Evolutionary conservation across 352 stramenopile species (phyloP).

Genomic region (Phytopythium montanum): DNA sequence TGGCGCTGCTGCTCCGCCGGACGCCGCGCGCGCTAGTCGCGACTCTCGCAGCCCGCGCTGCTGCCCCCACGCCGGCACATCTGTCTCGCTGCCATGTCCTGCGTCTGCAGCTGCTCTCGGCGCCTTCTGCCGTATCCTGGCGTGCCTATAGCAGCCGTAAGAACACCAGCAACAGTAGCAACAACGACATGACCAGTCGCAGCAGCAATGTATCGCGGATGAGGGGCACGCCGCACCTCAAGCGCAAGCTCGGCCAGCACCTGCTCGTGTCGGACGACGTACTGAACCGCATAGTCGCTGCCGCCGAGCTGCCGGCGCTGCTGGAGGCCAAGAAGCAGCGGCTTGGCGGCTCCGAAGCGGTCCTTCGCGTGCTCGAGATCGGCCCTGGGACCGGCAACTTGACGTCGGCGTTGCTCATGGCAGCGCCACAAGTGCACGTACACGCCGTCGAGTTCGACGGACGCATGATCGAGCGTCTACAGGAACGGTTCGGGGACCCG

Average conservation of each 20-base stretch:
- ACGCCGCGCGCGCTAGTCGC: background rate
- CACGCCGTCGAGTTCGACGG: slow-evolving; percentile 73
- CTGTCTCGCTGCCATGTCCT: background rate
- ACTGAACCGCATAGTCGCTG: slow-evolving; percentile 59
- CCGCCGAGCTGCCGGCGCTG: slow-evolving; percentile 39
- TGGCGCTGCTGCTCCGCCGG: background rate
- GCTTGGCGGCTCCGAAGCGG: background rate
- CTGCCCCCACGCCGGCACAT: background rate
- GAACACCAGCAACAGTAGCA: background rate
- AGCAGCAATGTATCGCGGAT: slow-evolving; percentile 38
- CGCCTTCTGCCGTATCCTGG: background rate
- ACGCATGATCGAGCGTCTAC: slow-evolving; percentile 69
- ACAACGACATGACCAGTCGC: too few relatives aligned
- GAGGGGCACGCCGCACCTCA: slow-evolving; percentile 60
- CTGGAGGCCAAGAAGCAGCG: slow-evolving; percentile 15
- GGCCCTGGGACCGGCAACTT: slow-evolving; percentile 84
- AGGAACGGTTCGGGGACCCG: slow-evolving; percentile 46
- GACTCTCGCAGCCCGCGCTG: background rate
- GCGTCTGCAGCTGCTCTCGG: background rate
- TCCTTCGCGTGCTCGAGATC: slow-evolving; percentile 76
- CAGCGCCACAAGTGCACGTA: slow-evolving; percentile 42
- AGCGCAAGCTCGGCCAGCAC: slow-evolving; percentile 83
- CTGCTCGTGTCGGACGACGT: slow-evolving; percentile 65
- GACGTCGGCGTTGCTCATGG: slow-evolving; percentile 66
- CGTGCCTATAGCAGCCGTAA: background rate